Evolutionary conservation across 306 rosid genomes (phyloP).

Genomic region (Sindora glabra): DNA sequence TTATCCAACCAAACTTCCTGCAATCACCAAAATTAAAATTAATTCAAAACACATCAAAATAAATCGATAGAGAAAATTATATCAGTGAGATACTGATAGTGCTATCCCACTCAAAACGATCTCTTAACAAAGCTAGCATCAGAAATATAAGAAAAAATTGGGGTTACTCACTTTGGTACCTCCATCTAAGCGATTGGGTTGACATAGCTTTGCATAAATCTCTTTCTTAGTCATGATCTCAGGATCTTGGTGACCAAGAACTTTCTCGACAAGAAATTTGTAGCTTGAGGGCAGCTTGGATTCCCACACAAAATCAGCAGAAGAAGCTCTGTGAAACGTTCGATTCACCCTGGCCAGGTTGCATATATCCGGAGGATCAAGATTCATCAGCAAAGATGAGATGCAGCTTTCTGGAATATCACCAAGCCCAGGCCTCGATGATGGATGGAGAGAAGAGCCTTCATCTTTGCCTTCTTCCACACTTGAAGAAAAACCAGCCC

Average conservation of each 20-base stretch:
- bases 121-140: too few species aligned
- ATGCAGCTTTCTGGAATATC: slow-evolving; percentile 70
- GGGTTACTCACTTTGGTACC: slow-evolving; percentile 45
- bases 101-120: too few species aligned
- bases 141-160: too few species aligned
- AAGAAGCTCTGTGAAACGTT: slow-evolving; percentile 56
- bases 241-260: slow-evolving; percentile 12
- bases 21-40: neutral
- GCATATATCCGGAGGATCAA: slow-evolving; percentile 75
- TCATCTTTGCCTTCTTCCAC: neutral
- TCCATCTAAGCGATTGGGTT: slow-evolving; percentile 47
- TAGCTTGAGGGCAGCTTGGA: slow-evolving; percentile 57
- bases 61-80: neutral
- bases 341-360: slow-evolving; percentile 45
- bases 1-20: slow-evolving; percentile 75
- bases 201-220: slow-evolving; percentile 49
- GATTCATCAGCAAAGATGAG: slow-evolving; percentile 36
- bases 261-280: slow-evolving; percentile 29
- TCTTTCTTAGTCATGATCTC: slow-evolving; percentile 34
- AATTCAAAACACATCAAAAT: neutral
- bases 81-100: too few species aligned
- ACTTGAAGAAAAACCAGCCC: slow-evolving; percentile 40
- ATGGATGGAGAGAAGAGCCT: too few species aligned
- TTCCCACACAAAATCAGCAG: slow-evolving; percentile 65
- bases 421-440: slow-evolving; percentile 30